Percentiles rank a stretch among this genome's conserved stretches.
phyloP scores from a whole-genome alignment of 2,329 filamentous ascomycete genomes.

The Calonectria honghensis region DNA sequence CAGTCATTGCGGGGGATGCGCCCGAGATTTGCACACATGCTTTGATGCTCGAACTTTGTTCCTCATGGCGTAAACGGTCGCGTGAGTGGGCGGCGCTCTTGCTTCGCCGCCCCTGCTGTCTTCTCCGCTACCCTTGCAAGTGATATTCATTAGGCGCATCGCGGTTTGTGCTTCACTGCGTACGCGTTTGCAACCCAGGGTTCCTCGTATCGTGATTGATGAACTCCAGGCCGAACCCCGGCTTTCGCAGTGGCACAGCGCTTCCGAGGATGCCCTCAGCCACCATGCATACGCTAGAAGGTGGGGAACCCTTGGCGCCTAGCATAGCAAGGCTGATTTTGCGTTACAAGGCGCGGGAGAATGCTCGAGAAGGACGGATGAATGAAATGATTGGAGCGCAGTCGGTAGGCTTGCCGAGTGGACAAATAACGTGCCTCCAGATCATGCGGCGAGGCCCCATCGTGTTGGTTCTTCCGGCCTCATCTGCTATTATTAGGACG shows the following conservation, averaged over 20 bases:
- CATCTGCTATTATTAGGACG: not conserved
- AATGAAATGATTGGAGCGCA: not conserved
- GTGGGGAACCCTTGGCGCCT: conserved; percentile 10
- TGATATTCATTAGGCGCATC: not conserved
- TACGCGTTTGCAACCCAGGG: conserved; percentile 1
- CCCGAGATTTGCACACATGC: not conserved
- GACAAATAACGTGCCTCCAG: not conserved
- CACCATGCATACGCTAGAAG: conserved; percentile 3
- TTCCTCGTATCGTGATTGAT: conserved; percentile 15
- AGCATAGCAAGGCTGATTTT: conserved; percentile 1
- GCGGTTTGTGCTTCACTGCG: not conserved
- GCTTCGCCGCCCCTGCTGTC: conserved; percentile 5
- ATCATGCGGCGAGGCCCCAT: not conserved
- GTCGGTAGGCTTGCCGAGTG: conserved; percentile 6
- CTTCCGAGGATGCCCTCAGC: conserved; percentile 10
- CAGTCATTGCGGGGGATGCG: not conserved
- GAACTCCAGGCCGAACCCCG: conserved; percentile 3
- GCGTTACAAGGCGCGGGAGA: not conserved
- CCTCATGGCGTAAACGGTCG: conserved; percentile 3
- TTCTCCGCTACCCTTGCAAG: not conserved
- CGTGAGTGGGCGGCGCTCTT: conserved; percentile 3
- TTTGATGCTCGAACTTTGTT: conserved; percentile 2
- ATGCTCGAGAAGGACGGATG: not conserved
- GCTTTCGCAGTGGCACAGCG: conserved; percentile 3
- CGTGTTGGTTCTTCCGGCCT: not conserved